A percentile compares a stretch with the other conserved stretches of the same genome.
Conservation (phyloP, 768 basidiomycete species). For the Amanita muscaria region DNA sequence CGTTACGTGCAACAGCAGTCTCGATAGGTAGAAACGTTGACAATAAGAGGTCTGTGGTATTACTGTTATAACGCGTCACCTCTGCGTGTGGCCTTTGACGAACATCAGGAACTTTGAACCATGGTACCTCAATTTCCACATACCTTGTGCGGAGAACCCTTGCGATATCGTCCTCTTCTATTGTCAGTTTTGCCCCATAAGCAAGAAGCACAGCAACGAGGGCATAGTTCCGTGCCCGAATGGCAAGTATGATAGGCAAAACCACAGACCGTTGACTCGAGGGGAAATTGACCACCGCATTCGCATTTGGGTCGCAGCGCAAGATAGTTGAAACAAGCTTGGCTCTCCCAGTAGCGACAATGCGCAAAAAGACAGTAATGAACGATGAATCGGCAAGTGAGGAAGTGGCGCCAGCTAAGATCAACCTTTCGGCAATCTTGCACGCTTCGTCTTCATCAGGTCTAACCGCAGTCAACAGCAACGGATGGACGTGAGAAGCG, state of each 20-base stretch:
- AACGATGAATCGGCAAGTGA: conserved; percentile 30
- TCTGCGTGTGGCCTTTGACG: background rate
- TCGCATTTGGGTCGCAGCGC: conserved; percentile 30
- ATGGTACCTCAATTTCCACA: conserved; percentile 21
- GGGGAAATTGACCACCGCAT: conserved; percentile 3
- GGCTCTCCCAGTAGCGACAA: conserved; percentile 26
- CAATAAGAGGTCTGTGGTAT: conserved; percentile 17
- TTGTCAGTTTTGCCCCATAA: conserved; percentile 1
- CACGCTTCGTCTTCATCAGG: conserved; percentile 33
- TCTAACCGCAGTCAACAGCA: conserved; percentile 30
- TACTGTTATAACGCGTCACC: conserved; percentile 18
- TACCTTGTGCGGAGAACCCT: background rate
- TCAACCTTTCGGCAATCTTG: conserved; percentile 30
- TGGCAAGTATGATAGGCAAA: conserved; percentile 5
- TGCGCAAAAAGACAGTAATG: conserved; percentile 32
- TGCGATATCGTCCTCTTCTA: conserved; percentile 4
- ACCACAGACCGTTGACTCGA: background rate
- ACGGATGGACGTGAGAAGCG: conserved; percentile 25
- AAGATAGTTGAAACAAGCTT: conserved; percentile 34
- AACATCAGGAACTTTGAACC: conserved; percentile 5
- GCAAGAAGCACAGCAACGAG: conserved; percentile 2
- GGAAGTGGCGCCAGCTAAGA: conserved; percentile 32
- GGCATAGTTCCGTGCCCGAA: background rate
- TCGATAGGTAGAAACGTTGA: background rate
- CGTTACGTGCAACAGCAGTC: background rate